A percentile compares a stretch with the other conserved stretches of the same genome.
Conservation (phyloP, 2,329 filamentous ascomycete species). For the Fusarium nisikadoi region DNA sequence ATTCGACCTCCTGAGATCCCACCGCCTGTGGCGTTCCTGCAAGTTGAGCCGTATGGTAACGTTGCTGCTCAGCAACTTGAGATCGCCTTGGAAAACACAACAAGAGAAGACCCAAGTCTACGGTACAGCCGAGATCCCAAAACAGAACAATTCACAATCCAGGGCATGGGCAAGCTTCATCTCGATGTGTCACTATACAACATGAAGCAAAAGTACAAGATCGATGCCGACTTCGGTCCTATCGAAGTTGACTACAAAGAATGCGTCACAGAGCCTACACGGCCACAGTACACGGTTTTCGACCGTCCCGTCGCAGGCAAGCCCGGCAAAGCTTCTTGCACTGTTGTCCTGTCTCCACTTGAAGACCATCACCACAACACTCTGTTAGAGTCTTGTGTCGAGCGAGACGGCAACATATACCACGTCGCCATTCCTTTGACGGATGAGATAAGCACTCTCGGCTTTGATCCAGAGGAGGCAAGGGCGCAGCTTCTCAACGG, state of each 20-base stretch:
- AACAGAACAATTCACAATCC: constrained; percentile 90
- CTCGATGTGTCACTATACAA: constrained; percentile 92
- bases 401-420: constrained; percentile 77
- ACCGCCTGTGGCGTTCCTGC: constrained; percentile 95
- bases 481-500: constrained; percentile 77
- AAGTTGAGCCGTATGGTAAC: constrained; percentile 82
- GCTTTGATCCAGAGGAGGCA: constrained; percentile 61
- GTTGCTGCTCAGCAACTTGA: constrained; percentile 84
- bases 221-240: constrained; percentile 84
- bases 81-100: constrained; percentile 78
- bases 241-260: constrained; percentile 98
- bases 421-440: constrained; percentile 65
- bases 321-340: constrained; percentile 80
- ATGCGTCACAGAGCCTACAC: constrained; percentile 70
- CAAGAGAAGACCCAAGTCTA: constrained; percentile 92
- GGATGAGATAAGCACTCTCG: constrained; percentile 59
- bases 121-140: constrained; percentile 87
- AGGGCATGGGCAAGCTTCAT: constrained; percentile 96
- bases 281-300: constrained; percentile 70
- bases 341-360: constrained; percentile 72
- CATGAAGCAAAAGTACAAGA: constrained; percentile 89
- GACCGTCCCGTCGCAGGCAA: constrained; percentile 86
- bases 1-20: constrained; percentile 89
- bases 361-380: constrained; percentile 53
- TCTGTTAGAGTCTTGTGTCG: constrained; percentile 56